Percentiles rank a stretch among this genome's conserved stretches.
Conservation (phyloP, 768 basidiomycete species). For the Leccinum arenicola region DNA sequence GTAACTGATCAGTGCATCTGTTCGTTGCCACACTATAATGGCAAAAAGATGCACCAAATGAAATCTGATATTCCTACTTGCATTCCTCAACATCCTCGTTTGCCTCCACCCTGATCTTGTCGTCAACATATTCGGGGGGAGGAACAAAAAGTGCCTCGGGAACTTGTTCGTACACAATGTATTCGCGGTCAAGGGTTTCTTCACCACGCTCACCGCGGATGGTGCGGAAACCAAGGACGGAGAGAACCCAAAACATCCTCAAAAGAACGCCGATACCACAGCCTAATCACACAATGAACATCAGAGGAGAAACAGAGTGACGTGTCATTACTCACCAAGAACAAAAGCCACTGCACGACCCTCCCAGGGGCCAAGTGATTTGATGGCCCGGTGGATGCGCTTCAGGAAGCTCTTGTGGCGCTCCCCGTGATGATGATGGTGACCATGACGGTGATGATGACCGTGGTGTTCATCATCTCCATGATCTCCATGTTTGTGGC, state of each 20-base stretch:
- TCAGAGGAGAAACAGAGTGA: neutral
- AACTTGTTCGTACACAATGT: conserved; percentile 44
- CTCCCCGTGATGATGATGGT: conserved; percentile 13
- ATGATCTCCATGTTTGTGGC: neutral
- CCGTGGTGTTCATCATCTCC: conserved; percentile 1
- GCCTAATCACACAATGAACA: conserved; percentile 38
- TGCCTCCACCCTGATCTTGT: conserved; percentile 40
- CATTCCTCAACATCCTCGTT: conserved; percentile 10
- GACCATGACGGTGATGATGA: conserved; percentile 15
- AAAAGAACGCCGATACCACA: conserved; percentile 81
- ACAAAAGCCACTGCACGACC: conserved; percentile 82
- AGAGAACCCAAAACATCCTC: conserved; percentile 76
- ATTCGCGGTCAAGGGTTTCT: conserved; percentile 38
- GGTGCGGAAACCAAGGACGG: conserved; percentile 58
- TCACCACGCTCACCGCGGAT: conserved; percentile 45
- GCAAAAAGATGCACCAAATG: neutral
- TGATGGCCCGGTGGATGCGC: conserved; percentile 64
- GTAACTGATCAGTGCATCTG: neutral
- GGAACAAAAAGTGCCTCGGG: conserved; percentile 47
- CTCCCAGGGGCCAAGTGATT: conserved; percentile 78
- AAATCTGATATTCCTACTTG: conserved; percentile 13
- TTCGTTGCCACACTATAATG: neutral
- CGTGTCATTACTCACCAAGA: conserved; percentile 49
- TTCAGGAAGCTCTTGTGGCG: conserved; percentile 48
- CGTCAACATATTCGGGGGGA: conserved; percentile 60